phyloP scores from a whole-genome alignment of 2,329 filamentous ascomycete genomes.

The Apiospora arundinis region DNA sequence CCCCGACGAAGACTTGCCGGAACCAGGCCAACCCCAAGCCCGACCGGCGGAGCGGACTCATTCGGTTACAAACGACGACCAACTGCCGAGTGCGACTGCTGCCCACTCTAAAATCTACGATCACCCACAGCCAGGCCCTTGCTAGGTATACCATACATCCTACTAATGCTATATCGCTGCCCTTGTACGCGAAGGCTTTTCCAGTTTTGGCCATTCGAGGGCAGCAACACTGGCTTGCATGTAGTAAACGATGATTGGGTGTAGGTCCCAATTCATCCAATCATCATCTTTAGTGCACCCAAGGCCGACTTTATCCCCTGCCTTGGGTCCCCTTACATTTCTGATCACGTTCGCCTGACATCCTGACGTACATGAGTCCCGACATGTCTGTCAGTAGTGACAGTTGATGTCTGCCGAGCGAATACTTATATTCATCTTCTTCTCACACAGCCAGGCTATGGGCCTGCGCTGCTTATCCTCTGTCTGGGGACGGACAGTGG shows the following conservation, averaged over 20 bases:
- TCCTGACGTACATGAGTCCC: not conserved
- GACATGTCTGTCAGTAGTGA: not conserved
- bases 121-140: not conserved
- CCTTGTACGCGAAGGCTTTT: not conserved
- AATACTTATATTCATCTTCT: not conserved
- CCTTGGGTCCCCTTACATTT: not conserved
- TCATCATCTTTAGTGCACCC: not conserved
- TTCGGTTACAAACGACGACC: not conserved
- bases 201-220: not conserved
- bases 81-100: not conserved
- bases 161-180: not conserved
- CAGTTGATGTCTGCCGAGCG: not conserved
- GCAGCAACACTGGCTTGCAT: not conserved
- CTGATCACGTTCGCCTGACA: not conserved
- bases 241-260: not conserved
- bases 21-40: not conserved
- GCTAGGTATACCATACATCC: not conserved
- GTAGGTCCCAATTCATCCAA: not conserved
- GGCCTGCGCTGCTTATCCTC: not conserved
- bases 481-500: not conserved
- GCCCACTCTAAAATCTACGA: not conserved
- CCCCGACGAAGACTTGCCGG: slow-evolving; percentile 16
- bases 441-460: too few relatives aligned
- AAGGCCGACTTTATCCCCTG: not conserved
- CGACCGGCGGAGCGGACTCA: slow-evolving; percentile 4